Evolutionary conservation across 305 asterid genomes (phyloP).

Genomic region (Euphrasia arctica): DNA sequence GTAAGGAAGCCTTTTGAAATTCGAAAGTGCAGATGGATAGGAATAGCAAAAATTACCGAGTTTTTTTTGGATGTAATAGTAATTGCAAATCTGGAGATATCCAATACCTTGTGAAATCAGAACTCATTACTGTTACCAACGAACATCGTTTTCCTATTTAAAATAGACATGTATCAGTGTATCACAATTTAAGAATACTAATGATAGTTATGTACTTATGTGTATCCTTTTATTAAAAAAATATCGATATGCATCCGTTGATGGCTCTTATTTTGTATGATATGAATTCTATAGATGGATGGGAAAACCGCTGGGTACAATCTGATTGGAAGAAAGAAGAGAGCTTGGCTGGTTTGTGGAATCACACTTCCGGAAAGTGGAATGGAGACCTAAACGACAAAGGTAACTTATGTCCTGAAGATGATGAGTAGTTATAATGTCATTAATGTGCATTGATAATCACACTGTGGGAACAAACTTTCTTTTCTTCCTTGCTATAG

Average conservation of each 20-base stretch:
- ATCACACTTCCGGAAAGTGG: conserved; percentile 96
- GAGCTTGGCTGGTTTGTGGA: conserved; percentile 93
- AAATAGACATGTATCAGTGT: background rate
- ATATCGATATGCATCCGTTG: background rate
- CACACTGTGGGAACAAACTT: background rate
- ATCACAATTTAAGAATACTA: background rate
- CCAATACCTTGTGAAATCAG: background rate
- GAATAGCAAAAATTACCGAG: background rate
- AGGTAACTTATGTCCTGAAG: conserved; percentile 43
- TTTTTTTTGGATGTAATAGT: background rate
- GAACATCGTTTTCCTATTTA: background rate
- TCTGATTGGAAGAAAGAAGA: conserved; percentile 99
- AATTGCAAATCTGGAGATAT: background rate
- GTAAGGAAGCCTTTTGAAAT: background rate
- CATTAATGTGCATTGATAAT: background rate
- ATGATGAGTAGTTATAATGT: background rate
- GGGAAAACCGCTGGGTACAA: conserved; percentile 94
- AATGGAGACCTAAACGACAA: conserved; percentile 79
- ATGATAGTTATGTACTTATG: no score
- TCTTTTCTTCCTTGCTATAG: conserved; percentile 31
- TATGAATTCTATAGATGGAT: conserved; percentile 51
- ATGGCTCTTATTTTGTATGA: conserved; percentile 7
- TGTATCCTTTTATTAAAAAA: no score
- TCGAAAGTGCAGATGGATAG: conserved; percentile 6
- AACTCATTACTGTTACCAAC: background rate